These are phyloP conservation scores for Porodaedalea pini DNA, from an alignment of 1,284 basidiomycete species.

Conservation along the genomic window DNA sequence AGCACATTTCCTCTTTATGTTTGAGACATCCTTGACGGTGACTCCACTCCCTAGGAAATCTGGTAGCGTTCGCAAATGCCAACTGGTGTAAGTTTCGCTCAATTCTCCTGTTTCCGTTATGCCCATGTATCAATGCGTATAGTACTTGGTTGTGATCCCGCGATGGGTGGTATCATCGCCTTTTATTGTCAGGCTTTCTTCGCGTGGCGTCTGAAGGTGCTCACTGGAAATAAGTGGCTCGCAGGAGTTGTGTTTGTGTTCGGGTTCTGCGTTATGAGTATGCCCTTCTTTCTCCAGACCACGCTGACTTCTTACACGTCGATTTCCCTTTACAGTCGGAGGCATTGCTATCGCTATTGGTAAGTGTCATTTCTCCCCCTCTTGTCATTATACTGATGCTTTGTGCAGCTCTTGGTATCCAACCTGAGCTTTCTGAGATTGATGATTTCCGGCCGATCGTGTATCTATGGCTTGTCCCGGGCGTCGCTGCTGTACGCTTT, in stretches of 20 bases:
- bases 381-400: background rate
- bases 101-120: background rate
- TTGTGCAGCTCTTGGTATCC: background rate
- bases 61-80: background rate
- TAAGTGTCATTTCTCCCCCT: background rate
- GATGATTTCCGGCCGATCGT: background rate
- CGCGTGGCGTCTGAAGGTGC: background rate
- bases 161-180: slow-evolving; percentile 8
- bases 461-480: slow-evolving; percentile 7
- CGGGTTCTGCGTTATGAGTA: slow-evolving; percentile 3
- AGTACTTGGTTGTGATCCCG: background rate
- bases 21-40: background rate
- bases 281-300: background rate
- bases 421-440: background rate
- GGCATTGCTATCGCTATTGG: background rate
- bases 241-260: background rate
- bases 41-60: background rate
- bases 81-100: slow-evolving; percentile 11
- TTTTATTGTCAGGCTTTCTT: slow-evolving; percentile 9
- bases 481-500: background rate
- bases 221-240: background rate
- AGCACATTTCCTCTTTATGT: background rate
- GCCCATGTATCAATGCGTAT: background rate
- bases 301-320: background rate
- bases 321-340: background rate